A percentile compares a stretch with the other conserved stretches of the same genome.
phyloP scores from a whole-genome alignment of 345 rosid species.

The Gossypium arboreum region DNA sequence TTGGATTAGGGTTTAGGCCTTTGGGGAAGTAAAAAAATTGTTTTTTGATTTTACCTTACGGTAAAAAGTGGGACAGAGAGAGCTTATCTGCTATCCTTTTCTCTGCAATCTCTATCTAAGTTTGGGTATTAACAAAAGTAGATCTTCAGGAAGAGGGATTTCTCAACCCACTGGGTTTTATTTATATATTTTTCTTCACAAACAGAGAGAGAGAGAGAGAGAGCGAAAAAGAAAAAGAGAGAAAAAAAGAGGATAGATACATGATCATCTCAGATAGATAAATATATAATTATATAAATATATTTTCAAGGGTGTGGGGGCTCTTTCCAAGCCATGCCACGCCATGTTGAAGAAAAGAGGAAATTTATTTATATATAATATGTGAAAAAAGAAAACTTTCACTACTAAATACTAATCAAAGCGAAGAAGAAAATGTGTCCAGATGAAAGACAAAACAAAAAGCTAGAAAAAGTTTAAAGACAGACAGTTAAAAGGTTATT shows the following conservation, averaged over 20 bases:
- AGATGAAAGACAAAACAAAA: too few relatives aligned
- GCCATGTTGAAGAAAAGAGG: neutral
- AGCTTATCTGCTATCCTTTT: constrained; percentile 15
- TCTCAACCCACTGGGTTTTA: constrained; percentile 22
- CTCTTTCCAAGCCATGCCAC: constrained; percentile 16
- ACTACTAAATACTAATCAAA: too few relatives aligned
- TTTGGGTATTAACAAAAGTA: constrained; percentile 18
- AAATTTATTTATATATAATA: neutral
- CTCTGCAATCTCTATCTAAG: constrained; percentile 33
- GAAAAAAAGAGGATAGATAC: neutral
- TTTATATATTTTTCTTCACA: neutral
- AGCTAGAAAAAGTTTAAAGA: too few relatives aligned
- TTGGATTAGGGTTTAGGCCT: constrained; percentile 30
- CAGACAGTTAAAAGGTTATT: too few relatives aligned
- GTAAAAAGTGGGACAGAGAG: neutral
- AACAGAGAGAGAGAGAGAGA: neutral
- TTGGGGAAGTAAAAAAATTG: neutral
- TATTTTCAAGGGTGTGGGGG: neutral
- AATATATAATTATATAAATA: neutral
- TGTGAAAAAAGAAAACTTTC: neutral
- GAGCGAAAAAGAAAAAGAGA: constrained; percentile 14
- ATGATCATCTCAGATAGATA: neutral
- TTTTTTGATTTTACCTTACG: constrained; percentile 12
- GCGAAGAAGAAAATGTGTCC: too few relatives aligned
- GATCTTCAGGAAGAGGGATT: constrained; percentile 26